Base-by-base conservation (phyloP, 78 protist genomes). In the Bigelowiella natans region DNA sequence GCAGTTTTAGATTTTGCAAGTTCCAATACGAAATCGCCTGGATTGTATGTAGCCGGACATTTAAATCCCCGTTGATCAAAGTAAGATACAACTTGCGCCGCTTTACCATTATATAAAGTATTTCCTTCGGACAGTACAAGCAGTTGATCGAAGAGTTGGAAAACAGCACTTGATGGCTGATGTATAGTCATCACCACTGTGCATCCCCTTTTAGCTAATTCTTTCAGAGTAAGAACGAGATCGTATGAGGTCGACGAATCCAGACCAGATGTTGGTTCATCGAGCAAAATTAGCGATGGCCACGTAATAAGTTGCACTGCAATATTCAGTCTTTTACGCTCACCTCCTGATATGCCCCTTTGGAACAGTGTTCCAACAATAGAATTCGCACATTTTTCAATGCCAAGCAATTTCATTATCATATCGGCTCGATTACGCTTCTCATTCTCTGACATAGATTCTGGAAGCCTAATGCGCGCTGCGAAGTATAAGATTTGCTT, bases 261-360 rank as follows among this genome's bases (percentile, higher is more conserved):
- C 40, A 87, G 11, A 11, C 89, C 89, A 2, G 40, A 30, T 3
- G 97, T 94, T 36, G 97, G 97, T 82, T 94, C 95, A 36, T 94
- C 96, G 26, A 93, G 63, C 83, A 95, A 87, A 0, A 95, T 36
- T 31, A 92, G 7, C 1, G 7, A 0, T 1, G 95, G 95, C 37
- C 38, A 31, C 2, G 40, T 1, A 1, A 92, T 83, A 18, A 95
- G 63, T 90, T 94, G 96, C 1, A 95, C 28, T 2, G 92, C 97
- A 26, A 96, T 92, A 91, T 88, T 93, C 63, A 95, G 96, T 1
- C 97, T 93, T 83, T 93, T 93, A 1, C 95, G 88, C 90, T 95
- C 94, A 1, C 97, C 97, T 0, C 96, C 97, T 1, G 91, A 40
- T 40, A 96, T 39, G 31, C 97, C 97, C 38, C 95, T 88, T 83